These are phyloP conservation scores for Globisporangium cederbergense DNA, from an alignment of 352 stramenopile species.

Conservation along the genomic window DNA sequence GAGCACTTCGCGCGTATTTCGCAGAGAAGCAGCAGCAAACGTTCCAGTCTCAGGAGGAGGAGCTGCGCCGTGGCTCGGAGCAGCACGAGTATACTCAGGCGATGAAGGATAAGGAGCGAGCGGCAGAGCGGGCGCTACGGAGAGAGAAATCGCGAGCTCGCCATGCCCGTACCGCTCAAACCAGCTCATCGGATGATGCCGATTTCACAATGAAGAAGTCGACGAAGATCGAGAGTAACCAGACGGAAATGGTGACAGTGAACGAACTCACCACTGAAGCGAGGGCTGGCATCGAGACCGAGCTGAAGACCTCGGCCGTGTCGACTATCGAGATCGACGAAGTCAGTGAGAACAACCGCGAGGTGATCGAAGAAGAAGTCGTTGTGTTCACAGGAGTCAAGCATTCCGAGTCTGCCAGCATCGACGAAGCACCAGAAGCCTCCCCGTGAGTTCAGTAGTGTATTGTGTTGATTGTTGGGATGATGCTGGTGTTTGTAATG, in stretches of 20 bases:
- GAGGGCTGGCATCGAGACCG: background rate
- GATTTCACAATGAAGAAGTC: background rate
- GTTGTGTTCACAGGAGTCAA: background rate
- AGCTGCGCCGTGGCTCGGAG: conserved; percentile 49
- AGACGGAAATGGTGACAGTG: background rate
- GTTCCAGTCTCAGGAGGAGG: conserved; percentile 34
- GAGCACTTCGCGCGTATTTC: conserved; percentile 44
- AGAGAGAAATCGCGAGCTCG: conserved; percentile 11
- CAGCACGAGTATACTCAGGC: conserved; percentile 42
- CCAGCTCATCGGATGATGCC: conserved; percentile 8
- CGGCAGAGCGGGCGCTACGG: conserved; percentile 6
- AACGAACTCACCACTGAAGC: conserved; percentile 1
- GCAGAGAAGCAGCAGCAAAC: conserved; percentile 42
- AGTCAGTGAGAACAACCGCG: conserved; percentile 14
- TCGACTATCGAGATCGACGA: conserved; percentile 3
- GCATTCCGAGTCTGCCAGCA: background rate
- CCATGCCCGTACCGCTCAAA: background rate
- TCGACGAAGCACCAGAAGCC: conserved; percentile 1
- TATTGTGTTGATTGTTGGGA: background rate
- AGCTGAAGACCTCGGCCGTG: conserved; percentile 8
- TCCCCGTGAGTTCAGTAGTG: background rate
- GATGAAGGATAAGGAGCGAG: conserved; percentile 26
- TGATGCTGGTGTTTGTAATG: background rate
- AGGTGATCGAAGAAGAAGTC: conserved; percentile 7
- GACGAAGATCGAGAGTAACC: background rate